phyloP scores from a whole-genome alignment of 805 yeast species.

The Nakazawaea wyomingensis region DNA sequence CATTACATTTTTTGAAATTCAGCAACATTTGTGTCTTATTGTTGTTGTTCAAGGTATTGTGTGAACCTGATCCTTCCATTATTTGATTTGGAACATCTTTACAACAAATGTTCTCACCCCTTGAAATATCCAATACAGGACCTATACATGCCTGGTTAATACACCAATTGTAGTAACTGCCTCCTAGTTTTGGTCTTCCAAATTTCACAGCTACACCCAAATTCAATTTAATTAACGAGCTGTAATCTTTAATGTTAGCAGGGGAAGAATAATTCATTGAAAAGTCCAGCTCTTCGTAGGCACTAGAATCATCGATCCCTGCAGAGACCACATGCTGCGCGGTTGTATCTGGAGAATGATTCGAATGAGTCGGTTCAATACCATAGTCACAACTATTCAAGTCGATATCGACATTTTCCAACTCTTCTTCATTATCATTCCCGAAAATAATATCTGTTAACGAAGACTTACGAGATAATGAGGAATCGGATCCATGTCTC shows the following conservation, averaged over 20 bases:
- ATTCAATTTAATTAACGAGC: conserved; percentile 8
- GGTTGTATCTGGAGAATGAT: neutral
- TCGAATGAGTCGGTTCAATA: neutral
- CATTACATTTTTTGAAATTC: conserved; percentile 19
- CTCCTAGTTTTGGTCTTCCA: conserved; percentile 52
- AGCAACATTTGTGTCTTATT: conserved; percentile 2
- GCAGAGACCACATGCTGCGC: conserved; percentile 1
- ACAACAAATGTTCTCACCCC: conserved; percentile 29
- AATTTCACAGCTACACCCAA: conserved; percentile 17
- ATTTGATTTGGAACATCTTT: conserved; percentile 19
- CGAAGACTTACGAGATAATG: conserved; percentile 7
- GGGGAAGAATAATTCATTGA: neutral
- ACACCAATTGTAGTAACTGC: conserved; percentile 55
- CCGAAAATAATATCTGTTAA: conserved; percentile 23
- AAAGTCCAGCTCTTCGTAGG: conserved; percentile 4
- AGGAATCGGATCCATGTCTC: neutral
- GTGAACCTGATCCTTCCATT: neutral
- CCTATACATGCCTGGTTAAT: conserved; percentile 36
- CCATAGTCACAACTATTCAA: conserved; percentile 27
- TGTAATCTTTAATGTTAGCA: neutral
- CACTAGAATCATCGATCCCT: conserved; percentile 6
- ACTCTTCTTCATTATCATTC: conserved; percentile 37
- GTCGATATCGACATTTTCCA: conserved; percentile 52
- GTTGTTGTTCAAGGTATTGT: neutral
- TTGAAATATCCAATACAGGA: conserved; percentile 25